Conservation (phyloP, 2,329 filamentous ascomycete species). For the Penicillium rolfsii region DNA sequence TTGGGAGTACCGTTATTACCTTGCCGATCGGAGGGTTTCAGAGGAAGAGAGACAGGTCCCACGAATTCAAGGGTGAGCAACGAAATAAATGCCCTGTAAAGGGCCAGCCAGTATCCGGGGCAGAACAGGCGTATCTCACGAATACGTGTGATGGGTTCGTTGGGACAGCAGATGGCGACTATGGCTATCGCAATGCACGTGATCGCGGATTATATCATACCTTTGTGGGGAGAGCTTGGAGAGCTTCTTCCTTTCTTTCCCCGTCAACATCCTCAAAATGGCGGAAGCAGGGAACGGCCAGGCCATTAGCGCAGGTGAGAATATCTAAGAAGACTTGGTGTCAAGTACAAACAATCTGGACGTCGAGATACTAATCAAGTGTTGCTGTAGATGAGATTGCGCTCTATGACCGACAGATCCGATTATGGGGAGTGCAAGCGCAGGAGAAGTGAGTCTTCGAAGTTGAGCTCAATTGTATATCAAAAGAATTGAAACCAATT, state of each 20-base stretch:
- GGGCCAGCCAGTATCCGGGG: constrained; percentile 2
- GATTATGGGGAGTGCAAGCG: constrained; percentile 93
- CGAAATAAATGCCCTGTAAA: background rate
- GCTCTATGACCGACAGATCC: constrained; percentile 94
- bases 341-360: too few species aligned
- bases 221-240: constrained; percentile 23
- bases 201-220: constrained; percentile 33
- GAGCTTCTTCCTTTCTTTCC: constrained; percentile 10
- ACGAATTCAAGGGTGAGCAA: background rate
- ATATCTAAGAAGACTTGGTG: too few species aligned
- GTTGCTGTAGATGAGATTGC: constrained; percentile 79
- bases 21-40: constrained; percentile 6
- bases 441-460: constrained; percentile 69
- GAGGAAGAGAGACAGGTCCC: constrained; percentile 2
- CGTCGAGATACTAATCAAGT: constrained; percentile 1
- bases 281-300: constrained; percentile 30
- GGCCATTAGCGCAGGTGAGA: constrained; percentile 41
- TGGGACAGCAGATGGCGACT: constrained; percentile 3
- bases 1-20: constrained; percentile 5
- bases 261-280: constrained; percentile 24
- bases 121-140: background rate
- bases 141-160: constrained; percentile 2
- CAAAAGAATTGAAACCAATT: background rate
- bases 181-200: constrained; percentile 22
- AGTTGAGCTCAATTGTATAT: background rate